Conservation (phyloP, 2,329 filamentous ascomycete genomes). For the Hypocreales sp. region DNA sequence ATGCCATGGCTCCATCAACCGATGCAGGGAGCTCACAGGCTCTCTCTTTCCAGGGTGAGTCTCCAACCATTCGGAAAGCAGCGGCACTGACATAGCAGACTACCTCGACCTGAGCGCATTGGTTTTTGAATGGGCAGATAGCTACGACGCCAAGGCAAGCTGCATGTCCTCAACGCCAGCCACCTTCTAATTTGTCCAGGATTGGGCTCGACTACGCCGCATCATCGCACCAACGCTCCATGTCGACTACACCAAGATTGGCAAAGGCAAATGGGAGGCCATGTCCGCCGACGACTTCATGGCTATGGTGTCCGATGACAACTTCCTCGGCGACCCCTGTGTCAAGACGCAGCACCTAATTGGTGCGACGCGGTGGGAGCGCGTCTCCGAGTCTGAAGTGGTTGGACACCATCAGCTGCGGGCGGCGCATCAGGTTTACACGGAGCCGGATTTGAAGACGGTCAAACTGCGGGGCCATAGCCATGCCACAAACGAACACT, state of each 20-base stretch:
- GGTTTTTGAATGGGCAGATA: not conserved
- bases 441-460: conserved; percentile 29
- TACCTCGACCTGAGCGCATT: not conserved
- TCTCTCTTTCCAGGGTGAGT: no score
- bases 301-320: conserved; percentile 37
- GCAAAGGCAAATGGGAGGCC: conserved; percentile 28
- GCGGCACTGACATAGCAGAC: no score
- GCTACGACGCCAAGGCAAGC: not conserved
- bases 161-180: no score
- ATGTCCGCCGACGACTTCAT: conserved; percentile 49
- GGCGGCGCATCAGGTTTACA: conserved; percentile 46
- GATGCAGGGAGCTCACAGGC: no score
- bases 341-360: conserved; percentile 52
- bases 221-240: not conserved
- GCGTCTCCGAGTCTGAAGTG: conserved; percentile 39
- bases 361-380: conserved; percentile 43
- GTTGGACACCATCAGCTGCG: conserved; percentile 45
- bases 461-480: conserved; percentile 37
- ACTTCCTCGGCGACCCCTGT: conserved; percentile 44
- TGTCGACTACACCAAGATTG: conserved; percentile 1
- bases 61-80: no score
- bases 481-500: conserved; percentile 41
- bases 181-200: no score
- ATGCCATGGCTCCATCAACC: no score
- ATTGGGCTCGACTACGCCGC: not conserved